Percentiles rank a stretch among this genome's conserved stretches.
Conservation (phyloP, 148 eudicot species). For the Chenopodium suecicum region DNA sequence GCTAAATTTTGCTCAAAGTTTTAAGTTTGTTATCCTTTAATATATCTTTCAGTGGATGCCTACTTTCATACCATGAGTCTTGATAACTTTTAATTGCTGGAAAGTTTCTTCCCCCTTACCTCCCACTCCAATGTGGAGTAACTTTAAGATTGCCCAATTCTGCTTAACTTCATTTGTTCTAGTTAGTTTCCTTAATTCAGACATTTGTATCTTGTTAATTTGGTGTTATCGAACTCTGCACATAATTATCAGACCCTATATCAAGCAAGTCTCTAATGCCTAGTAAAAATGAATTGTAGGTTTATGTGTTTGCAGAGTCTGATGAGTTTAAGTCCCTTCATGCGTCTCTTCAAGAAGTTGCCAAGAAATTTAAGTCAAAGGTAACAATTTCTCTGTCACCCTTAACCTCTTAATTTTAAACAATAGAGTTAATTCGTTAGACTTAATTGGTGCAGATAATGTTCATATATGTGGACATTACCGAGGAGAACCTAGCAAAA, state of each 20-base stretch:
- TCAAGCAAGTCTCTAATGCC: constrained; percentile 21
- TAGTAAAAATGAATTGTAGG: constrained; percentile 36
- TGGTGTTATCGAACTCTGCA: neutral
- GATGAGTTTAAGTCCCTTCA: constrained; percentile 61
- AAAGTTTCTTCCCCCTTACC: neutral
- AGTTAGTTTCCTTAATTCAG: neutral
- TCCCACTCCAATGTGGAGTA: neutral
- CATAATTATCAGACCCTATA: neutral
- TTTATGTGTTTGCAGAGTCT: constrained; percentile 70
- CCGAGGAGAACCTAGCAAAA: constrained; percentile 84
- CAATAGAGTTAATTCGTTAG: neutral
- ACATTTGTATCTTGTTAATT: neutral
- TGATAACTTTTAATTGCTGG: neutral
- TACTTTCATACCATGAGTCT: neutral
- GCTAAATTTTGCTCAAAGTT: neutral
- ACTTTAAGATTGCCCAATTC: neutral
- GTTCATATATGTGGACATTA: constrained; percentile 63
- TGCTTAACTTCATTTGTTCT: neutral
- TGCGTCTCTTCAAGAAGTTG: constrained; percentile 66
- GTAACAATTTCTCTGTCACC: constrained; percentile 31
- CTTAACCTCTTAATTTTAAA: neutral
- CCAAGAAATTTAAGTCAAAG: constrained; percentile 76
- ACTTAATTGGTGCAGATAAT: constrained; percentile 52
- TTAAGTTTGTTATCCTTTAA: neutral
- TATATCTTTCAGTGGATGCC: neutral